These are phyloP conservation scores for Psilocybe azurescens DNA, from an alignment of 768 basidiomycete genomes.

Conservation along the genomic window DNA sequence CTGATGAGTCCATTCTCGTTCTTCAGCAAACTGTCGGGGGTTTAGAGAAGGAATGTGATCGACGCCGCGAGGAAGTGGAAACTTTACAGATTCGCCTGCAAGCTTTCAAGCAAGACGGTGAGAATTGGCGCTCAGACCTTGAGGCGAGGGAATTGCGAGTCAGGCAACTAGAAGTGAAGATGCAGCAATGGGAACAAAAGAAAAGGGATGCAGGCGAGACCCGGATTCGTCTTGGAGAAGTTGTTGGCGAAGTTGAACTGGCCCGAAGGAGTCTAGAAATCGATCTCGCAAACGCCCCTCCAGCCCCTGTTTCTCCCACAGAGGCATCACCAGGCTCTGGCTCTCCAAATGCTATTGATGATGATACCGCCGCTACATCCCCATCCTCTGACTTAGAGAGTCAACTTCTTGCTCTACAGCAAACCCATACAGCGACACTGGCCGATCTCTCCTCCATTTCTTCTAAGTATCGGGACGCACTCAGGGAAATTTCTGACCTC, in stretches of 20 bases:
- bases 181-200: constrained; percentile 80
- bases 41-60: constrained; percentile 78
- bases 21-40: constrained; percentile 75
- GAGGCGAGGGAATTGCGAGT: constrained; percentile 83
- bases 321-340: constrained; percentile 29
- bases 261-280: constrained; percentile 73
- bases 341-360: constrained; percentile 20
- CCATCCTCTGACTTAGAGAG: constrained; percentile 50
- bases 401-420: constrained; percentile 78
- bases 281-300: constrained; percentile 38
- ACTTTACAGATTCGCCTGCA: constrained; percentile 76
- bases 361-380: constrained; percentile 21
- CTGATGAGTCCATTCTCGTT: constrained; percentile 76
- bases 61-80: constrained; percentile 74
- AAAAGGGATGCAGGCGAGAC: constrained; percentile 71
- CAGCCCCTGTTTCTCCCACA: constrained; percentile 29
- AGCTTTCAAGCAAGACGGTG: constrained; percentile 70
- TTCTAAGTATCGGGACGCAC: constrained; percentile 85
- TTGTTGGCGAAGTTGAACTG: constrained; percentile 73
- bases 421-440: constrained; percentile 81
- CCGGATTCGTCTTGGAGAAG: constrained; percentile 64
- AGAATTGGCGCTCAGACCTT: constrained; percentile 84
- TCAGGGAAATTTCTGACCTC: constrained; percentile 92
- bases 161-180: constrained; percentile 75
- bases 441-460: constrained; percentile 80